Percentiles rank a stretch among this genome's conserved stretches.
phyloP scores from a whole-genome alignment of 371 early-diverging fungal genomes.

The Rhizopus arrhizus region DNA sequence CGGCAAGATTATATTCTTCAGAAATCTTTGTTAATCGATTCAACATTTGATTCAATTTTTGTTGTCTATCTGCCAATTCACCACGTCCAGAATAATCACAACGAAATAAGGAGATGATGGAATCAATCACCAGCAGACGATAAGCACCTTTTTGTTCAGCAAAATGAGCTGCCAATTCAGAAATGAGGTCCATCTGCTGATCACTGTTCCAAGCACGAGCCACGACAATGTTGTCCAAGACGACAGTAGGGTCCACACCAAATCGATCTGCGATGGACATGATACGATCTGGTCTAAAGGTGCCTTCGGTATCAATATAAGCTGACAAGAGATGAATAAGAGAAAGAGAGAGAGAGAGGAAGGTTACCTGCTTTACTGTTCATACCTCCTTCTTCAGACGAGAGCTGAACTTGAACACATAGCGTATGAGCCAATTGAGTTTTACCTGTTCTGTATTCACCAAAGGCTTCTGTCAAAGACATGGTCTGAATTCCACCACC shows the following conservation, averaged over 20 bases:
- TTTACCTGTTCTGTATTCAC: slow-evolving; percentile 83
- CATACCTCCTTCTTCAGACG: slow-evolving; percentile 64
- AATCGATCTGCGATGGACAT: slow-evolving; percentile 77
- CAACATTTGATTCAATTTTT: slow-evolving; percentile 82
- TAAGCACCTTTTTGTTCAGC: slow-evolving; percentile 73
- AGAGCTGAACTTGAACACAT: slow-evolving; percentile 77
- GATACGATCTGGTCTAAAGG: slow-evolving; percentile 80
- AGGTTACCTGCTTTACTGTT: slow-evolving; percentile 62
- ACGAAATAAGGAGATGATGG: slow-evolving; percentile 77
- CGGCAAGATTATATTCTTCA: slow-evolving; percentile 88
- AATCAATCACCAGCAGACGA: slow-evolving; percentile 76
- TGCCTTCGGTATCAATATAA: slow-evolving; percentile 86
- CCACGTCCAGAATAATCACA: slow-evolving; percentile 85
- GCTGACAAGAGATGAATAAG: slow-evolving; percentile 37
- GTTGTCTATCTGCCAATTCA: slow-evolving; percentile 90
- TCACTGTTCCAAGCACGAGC: slow-evolving; percentile 85
- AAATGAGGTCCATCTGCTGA: slow-evolving; percentile 81
- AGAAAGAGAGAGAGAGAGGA: neutral
- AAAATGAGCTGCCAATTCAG: slow-evolving; percentile 70
- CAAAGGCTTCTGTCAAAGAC: slow-evolving; percentile 87
- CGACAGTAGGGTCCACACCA: slow-evolving; percentile 65
- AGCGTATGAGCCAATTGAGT: slow-evolving; percentile 81
- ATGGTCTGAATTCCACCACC: slow-evolving; percentile 90
- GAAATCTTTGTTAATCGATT: slow-evolving; percentile 77
- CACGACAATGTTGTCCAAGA: slow-evolving; percentile 69